A percentile compares a stretch with the other conserved stretches of the same genome.
Evolutionary conservation across 345 rosid species (phyloP).

Genomic region (Arabidopsis suecica): DNA sequence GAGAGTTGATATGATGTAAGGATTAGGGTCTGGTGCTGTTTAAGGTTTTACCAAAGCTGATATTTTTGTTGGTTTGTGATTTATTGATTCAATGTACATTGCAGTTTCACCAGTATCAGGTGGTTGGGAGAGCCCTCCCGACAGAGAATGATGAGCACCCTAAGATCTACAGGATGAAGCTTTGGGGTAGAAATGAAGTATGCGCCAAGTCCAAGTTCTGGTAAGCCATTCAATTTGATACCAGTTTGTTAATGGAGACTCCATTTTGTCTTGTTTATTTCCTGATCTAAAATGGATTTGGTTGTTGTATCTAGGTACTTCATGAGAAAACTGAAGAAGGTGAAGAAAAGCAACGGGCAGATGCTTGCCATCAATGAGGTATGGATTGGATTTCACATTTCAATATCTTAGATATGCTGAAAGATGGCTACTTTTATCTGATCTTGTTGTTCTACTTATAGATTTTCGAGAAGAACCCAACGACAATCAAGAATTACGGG

Average conservation of each 20-base stretch:
- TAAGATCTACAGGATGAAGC: slow-evolving; percentile 69
- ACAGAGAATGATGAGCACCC: slow-evolving; percentile 61
- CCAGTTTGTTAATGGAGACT: background rate
- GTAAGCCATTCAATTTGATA: slow-evolving; percentile 30
- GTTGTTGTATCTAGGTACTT: slow-evolving; percentile 48
- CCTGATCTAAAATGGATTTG: background rate
- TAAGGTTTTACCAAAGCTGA: background rate
- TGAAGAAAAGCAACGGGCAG: slow-evolving; percentile 62
- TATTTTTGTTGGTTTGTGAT: background rate
- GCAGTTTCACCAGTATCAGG: slow-evolving; percentile 74
- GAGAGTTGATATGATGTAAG: background rate
- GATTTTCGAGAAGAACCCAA: slow-evolving; percentile 69
- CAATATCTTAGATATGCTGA: background rate
- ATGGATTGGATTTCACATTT: background rate
- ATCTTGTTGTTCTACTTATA: slow-evolving; percentile 23
- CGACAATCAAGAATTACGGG: slow-evolving; percentile 60
- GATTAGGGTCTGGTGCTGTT: slow-evolving; percentile 3
- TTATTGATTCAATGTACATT: slow-evolving; percentile 11
- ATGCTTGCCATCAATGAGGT: slow-evolving; percentile 66
- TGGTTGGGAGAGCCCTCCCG: slow-evolving; percentile 68
- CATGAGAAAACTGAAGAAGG: slow-evolving; percentile 56
- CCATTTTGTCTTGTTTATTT: background rate
- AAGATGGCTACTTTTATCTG: background rate
- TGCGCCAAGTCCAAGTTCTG: slow-evolving; percentile 71
- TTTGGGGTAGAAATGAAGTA: slow-evolving; percentile 69